A percentile compares a stretch with the other conserved stretches of the same genome.
phyloP scores from a whole-genome alignment of 306 rosid genomes.

The Elaeagnus macrophylla region DNA sequence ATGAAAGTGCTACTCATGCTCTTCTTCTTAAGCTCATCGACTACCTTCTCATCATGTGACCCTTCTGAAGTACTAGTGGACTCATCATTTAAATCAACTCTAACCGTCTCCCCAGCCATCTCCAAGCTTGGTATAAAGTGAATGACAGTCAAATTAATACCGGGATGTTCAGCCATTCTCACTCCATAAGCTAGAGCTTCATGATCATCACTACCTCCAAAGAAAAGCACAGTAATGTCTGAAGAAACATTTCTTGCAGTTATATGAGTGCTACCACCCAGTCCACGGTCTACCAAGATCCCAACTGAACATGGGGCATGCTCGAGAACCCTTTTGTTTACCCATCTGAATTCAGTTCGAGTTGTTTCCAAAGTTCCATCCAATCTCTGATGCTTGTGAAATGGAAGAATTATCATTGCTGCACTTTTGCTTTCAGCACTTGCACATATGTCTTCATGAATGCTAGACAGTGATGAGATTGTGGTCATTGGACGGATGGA shows the following conservation, averaged over 20 bases:
- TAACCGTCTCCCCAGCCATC: conserved; percentile 11
- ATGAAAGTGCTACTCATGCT: conserved; percentile 25
- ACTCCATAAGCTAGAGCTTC: conserved; percentile 73
- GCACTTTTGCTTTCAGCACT: conserved; percentile 60
- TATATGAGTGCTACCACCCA: conserved; percentile 65
- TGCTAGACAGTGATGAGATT: conserved; percentile 55
- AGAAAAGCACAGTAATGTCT: conserved; percentile 48
- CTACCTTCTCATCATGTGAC: conserved; percentile 14
- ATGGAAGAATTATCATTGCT: conserved; percentile 70
- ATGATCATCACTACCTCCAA: conserved; percentile 78
- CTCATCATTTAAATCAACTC: conserved; percentile 14
- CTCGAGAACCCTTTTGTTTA: conserved; percentile 61
- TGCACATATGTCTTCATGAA: conserved; percentile 73
- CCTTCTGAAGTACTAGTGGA: not conserved
- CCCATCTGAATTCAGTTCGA: conserved; percentile 40
- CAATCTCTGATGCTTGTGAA: conserved; percentile 72
- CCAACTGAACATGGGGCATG: conserved; percentile 83
- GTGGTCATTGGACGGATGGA: conserved; percentile 65
- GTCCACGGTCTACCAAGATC: conserved; percentile 72
- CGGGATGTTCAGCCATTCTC: conserved; percentile 86
- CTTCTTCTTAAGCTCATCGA: conserved; percentile 27
- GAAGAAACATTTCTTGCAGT: conserved; percentile 65
- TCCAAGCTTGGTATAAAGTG: conserved; percentile 31
- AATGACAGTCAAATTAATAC: conserved; percentile 45
- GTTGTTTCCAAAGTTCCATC: conserved; percentile 56